These are phyloP conservation scores for Pythium volutum DNA, from an alignment of 352 stramenopile species.

Conservation along the genomic window DNA sequence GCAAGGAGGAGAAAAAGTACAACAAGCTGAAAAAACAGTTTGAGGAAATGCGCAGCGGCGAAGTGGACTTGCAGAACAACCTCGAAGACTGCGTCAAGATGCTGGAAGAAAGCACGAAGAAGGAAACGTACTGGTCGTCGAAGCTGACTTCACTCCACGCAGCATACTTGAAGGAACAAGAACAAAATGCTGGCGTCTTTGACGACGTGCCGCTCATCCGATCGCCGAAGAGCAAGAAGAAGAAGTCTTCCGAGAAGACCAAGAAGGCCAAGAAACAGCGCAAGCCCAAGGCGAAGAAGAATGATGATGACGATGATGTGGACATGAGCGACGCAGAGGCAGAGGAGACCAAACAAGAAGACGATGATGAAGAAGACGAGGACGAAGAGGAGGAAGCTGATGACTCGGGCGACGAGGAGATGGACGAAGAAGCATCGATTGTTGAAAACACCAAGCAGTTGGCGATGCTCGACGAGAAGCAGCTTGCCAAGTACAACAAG, in stretches of 20 bases:
- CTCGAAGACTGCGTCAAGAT: conserved; percentile 93
- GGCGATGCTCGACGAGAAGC: conserved; percentile 66
- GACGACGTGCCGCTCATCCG: conserved; percentile 32
- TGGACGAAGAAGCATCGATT: conserved; percentile 17
- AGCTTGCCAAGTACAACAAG: conserved; percentile 86
- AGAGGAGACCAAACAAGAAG: conserved; percentile 19
- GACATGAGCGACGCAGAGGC: conserved; percentile 32
- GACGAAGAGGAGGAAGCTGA: conserved; percentile 25
- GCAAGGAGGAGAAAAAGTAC: conserved; percentile 77
- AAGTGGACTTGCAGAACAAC: conserved; percentile 93
- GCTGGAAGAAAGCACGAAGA: conserved; percentile 91
- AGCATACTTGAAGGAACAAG: conserved; percentile 59
- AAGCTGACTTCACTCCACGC: conserved; percentile 71
- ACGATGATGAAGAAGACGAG: conserved; percentile 27
- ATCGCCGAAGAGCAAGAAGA: conserved; percentile 41
- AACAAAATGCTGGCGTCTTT: conserved; percentile 71
- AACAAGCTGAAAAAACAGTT: conserved; percentile 88
- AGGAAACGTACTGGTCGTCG: conserved; percentile 81
- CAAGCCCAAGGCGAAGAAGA: conserved; percentile 6
- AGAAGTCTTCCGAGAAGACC: conserved; percentile 18
- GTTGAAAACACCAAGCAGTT: conserved; percentile 46
- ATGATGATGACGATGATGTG: conserved; percentile 38
- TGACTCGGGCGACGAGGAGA: conserved; percentile 22
- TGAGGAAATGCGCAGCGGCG: conserved; percentile 86
- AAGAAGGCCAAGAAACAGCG: conserved; percentile 20